Base-by-base conservation (phyloP, 2,329 filamentous ascomycete species). In the Aspergillus clavatus region DNA sequence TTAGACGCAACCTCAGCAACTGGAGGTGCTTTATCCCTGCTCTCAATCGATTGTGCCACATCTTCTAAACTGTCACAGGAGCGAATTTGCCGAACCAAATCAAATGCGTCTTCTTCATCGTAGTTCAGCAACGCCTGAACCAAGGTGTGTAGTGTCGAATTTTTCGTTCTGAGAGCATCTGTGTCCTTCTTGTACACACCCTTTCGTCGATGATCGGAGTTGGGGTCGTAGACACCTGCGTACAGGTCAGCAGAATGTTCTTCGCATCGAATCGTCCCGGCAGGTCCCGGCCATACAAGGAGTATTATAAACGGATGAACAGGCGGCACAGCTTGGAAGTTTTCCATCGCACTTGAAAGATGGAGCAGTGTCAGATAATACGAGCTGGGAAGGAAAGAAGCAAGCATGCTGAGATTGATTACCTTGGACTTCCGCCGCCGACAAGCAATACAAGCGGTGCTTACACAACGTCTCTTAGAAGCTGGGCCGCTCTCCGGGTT, bases 171-270 rank as follows among this genome's bases (percentile, higher is more conserved):
- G 65, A 91, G 78, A 61, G 81, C 88, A 66, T 95, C 90, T 19
- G 86, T 82, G 67, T 95, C 93, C 69, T 95, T 89, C 61, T 91
- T 90, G 68, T 97, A 97, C 39, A 97, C 93, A 48, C 93, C 93
- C 67, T 97, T 97, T 40, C 93, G 84, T 40, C 93, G 86, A 66
- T 96, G 90, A 66, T 98, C 93, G 47, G 90, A 95, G 63, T 90
- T 94, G 3, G 90, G 91, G 63, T 97, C 91, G 74, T 97, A 97
- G 54, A 96, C 78, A 66, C 93, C 96, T 71, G 87, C 82, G 19
- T 50, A 19, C 48, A 42, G 22, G 50, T 58, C 46, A 62, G 46
- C 26, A 22, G 26, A 12, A 26, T n/a, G 12, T 7, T 6, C 23
- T 23, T 29, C 3, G 14, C 11, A 1, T 19, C 18, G 10, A 14